Evolutionary conservation across 1,139 yeast species (phyloP), one percentile per base, ranked within the genome.

Genomic region (Suhomyces atakaporum): DNA sequence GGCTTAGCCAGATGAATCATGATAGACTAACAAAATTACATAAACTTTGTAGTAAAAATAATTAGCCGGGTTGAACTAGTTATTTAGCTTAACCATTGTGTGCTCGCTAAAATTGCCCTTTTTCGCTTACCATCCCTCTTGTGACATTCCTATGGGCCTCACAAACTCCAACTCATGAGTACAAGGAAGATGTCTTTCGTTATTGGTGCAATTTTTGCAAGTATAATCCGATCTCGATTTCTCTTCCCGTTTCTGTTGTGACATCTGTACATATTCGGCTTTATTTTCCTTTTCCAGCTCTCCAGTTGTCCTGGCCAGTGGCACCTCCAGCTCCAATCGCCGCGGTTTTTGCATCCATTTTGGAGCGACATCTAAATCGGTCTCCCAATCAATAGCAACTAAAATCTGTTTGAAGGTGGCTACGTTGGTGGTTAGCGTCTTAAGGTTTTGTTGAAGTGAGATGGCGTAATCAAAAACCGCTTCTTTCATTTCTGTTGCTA

Each of bases 401-500:
- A 45, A 27, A 3, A 30, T 12, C 10, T 28, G 33, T 9, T 27
- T 22, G 24, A 36, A 71, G 16, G 54, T 62, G 20, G 56, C 57
- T n/a, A 70, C 51, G 1, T 64, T 54, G 3, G 60, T 64, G 30
- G 55, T 59, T 19, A 58, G 50, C 26, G 53, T 58, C 3, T 50
- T 38, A 3, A 73, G 58, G 8, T 61, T 50, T n/a, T 56, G 49
- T 42, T 66, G 69, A 26, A 75, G 49, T 16, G 68, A 54, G 18
- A 55, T 39, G 18, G 64, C 54, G 45, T 73, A 77, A 30, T 75
- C 78, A 13, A 59, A 51, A 7, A 77, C 52, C 1, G 78, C 53
- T 11, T 66, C 69, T 40, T 64, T 73, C 43, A 79, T 60, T 8
- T 69, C 70, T 14, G 55, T 63, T 25, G 66, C 61, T 13, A 79